Conservation (phyloP, 805 yeast genomes). For the Clavispora carvajalis region DNA sequence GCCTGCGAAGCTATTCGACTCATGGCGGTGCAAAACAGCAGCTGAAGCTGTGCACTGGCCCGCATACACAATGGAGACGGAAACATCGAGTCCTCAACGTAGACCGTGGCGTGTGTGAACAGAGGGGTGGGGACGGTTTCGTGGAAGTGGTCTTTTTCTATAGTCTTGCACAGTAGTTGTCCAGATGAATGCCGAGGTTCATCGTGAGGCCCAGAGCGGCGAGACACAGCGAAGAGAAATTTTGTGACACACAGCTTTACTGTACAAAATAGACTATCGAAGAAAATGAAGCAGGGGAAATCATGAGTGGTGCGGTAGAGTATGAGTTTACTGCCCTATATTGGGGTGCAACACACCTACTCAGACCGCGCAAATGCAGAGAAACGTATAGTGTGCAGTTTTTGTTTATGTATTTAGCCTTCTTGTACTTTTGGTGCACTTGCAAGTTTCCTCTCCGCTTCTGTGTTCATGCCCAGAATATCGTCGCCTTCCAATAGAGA, state of each 20-base stretch:
- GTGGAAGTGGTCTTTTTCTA: background rate
- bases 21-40: constrained; percentile 28
- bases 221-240: too few species aligned
- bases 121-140: background rate
- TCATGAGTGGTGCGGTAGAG: too few species aligned
- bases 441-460: background rate
- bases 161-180: background rate
- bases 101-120: too few species aligned
- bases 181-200: background rate
- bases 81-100: constrained; percentile 1
- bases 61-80: constrained; percentile 3
- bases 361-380: background rate
- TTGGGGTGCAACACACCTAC: background rate
- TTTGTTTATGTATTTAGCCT: constrained; percentile 6
- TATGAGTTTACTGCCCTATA: too few species aligned
- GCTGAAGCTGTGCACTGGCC: background rate
- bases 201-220: too few species aligned
- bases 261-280: too few species aligned
- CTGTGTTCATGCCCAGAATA: background rate
- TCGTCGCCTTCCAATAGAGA: background rate
- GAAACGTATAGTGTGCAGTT: constrained; percentile 6
- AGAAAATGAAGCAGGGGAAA: too few species aligned
- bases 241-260: too few species aligned
- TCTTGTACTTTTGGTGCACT: background rate
- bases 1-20: constrained; percentile 37